phyloP scores from a whole-genome alignment of 257 asterid species.

The Coffea canephora region DNA sequence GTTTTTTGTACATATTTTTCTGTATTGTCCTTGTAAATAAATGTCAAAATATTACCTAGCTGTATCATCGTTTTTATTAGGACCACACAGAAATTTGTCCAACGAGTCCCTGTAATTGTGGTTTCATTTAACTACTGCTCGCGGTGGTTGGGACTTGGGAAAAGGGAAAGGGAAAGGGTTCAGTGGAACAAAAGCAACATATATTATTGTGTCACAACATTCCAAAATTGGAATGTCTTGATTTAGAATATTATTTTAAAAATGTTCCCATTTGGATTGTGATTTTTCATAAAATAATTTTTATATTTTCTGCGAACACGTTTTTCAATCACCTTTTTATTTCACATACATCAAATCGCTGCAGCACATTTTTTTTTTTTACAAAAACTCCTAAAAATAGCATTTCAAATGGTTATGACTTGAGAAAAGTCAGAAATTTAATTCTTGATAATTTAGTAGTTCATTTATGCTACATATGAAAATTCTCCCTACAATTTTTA shows the following conservation, averaged over 20 bases:
- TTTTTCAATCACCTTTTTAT: too few species aligned
- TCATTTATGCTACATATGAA: background rate
- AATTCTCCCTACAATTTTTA: too few species aligned
- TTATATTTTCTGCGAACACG: too few species aligned
- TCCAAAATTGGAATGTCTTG: background rate
- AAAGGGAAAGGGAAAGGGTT: background rate
- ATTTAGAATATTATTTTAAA: too few species aligned
- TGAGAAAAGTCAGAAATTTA: background rate
- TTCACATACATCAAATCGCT: too few species aligned
- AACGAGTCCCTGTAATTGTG: background rate
- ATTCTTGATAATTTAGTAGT: background rate
- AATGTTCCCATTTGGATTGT: too few species aligned
- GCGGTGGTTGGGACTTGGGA: background rate
- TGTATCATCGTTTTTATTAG: background rate
- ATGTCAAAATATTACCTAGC: background rate
- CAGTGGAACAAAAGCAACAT: background rate
- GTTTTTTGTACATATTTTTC: background rate
- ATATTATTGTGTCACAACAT: background rate
- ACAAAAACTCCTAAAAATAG: too few species aligned
- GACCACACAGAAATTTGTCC: slow-evolving; percentile 7
- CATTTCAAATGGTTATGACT: background rate
- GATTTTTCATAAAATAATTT: too few species aligned
- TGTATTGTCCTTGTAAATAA: slow-evolving; percentile 9
- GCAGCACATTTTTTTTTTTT: too few species aligned
- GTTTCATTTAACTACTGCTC: background rate